phyloP scores from a whole-genome alignment of 148 eudicot species.

The Vaccinium darrowii region DNA sequence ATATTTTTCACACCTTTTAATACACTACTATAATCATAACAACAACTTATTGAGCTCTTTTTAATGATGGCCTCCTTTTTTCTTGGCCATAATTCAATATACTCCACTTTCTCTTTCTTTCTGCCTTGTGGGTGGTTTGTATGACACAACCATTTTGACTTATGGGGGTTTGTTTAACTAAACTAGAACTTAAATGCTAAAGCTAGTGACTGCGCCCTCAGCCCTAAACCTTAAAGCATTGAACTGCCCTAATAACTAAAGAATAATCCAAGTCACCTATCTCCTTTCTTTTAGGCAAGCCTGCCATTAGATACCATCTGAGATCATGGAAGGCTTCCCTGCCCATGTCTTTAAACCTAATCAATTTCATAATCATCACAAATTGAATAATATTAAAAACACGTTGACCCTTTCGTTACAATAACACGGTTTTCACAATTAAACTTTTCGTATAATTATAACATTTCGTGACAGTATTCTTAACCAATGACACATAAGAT shows the following conservation, averaged over 20 bases:
- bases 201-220: not conserved
- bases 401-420: no score
- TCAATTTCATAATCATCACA: not conserved
- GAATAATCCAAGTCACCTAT: not conserved
- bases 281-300: not conserved
- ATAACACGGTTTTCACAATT: no score
- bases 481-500: no score
- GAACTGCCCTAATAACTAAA: not conserved
- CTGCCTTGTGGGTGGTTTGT: no score
- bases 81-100: not conserved
- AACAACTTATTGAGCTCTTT: no score
- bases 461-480: no score
- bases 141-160: not conserved
- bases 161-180: not conserved
- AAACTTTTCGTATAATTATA: no score
- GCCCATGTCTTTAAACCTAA: not conserved
- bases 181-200: not conserved
- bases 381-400: no score
- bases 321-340: not conserved
- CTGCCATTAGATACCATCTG: not conserved
- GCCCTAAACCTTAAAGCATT: not conserved
- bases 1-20: no score
- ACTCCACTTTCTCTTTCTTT: not conserved
- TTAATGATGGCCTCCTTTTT: not conserved
- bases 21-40: no score